phyloP scores from a whole-genome alignment of 306 rosid genomes.

The Cucumis melo region DNA sequence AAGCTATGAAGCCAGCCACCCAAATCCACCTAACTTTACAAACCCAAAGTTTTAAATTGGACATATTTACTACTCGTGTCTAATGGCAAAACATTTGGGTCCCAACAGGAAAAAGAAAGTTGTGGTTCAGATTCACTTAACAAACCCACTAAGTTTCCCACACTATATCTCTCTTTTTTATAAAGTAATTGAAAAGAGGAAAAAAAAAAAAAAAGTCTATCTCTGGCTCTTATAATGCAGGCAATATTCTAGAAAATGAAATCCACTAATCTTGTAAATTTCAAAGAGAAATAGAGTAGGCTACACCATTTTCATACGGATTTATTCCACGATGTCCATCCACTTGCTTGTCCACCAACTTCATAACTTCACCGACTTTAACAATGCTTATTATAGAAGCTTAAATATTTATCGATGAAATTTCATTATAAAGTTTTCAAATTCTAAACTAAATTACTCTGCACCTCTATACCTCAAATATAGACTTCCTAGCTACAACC shows the following conservation, averaged over 20 bases:
- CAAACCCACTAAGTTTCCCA: neutral
- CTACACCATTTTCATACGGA: neutral
- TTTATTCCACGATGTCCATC: neutral
- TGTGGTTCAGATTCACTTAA: neutral
- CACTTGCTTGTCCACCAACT: neutral
- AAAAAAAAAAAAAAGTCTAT: neutral
- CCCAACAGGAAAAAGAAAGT: neutral
- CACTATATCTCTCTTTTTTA: neutral
- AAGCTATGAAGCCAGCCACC: neutral
- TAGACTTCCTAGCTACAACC: too few relatives aligned
- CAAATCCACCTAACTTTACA: neutral
- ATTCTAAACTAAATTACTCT: too few relatives aligned
- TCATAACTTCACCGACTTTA: too few relatives aligned
- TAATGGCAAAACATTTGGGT: neutral
- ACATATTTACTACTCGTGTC: neutral
- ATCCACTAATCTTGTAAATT: neutral
- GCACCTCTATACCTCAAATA: too few relatives aligned
- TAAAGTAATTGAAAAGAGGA: neutral
- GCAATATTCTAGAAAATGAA: conserved; percentile 2
- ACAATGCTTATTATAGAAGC: too few relatives aligned
- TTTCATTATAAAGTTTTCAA: too few relatives aligned
- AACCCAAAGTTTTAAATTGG: neutral
- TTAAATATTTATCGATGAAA: too few relatives aligned
- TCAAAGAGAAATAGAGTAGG: neutral
- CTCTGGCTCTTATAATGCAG: neutral